Evolutionary conservation across 148 eudicot genomes (phyloP), one percentile per base, ranked within the genome.

Genomic region (Fallopia convolvulus): DNA sequence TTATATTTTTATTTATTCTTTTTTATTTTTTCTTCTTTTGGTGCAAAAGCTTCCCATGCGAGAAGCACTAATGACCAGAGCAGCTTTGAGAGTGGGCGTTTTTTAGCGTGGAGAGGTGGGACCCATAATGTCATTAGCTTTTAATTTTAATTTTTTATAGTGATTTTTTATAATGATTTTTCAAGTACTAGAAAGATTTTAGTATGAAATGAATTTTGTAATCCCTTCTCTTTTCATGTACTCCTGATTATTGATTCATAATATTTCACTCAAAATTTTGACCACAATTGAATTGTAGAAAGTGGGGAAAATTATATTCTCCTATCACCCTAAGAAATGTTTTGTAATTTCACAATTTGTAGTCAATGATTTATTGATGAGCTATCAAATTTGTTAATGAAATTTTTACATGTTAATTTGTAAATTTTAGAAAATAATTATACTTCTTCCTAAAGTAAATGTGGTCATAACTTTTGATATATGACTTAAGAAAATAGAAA

Each of bases 11-110:
- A 21, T 26, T 23, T 61, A 26, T 23, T 9, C 26, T 68, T 15
- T 68, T 68, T 68, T 33, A 0, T 68, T 68, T 68, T 15, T 68
- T 52, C 4, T 12, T 12, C 72, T 68, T 68, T 41, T 74, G 26
- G 65, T 8, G 46, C 41, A 75, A 50, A 75, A 49, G 75, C 52
- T 73, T 80, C 58, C 58, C 82, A 80, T 50, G 82, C 79, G 76
- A 75, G 66, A 75, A 36, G 71, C 79, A 80, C 75, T 80, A 75
- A 75, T 80, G 78, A 75, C 42, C 53, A 80, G 46, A 20, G 7
- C 68, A 73, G n/a, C 75, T 80, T 80, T 80, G 82, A 73, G 73
- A 68, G 72, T 68, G 72, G 72, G 11, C 72, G 20, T 68, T 46
- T 68, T 46, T 58, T 32, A 68, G 72, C 72, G 72, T 68, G 72